Evolutionary conservation across 2,329 filamentous ascomycete species (phyloP).

Genomic region (Talaromyces sp.): DNA sequence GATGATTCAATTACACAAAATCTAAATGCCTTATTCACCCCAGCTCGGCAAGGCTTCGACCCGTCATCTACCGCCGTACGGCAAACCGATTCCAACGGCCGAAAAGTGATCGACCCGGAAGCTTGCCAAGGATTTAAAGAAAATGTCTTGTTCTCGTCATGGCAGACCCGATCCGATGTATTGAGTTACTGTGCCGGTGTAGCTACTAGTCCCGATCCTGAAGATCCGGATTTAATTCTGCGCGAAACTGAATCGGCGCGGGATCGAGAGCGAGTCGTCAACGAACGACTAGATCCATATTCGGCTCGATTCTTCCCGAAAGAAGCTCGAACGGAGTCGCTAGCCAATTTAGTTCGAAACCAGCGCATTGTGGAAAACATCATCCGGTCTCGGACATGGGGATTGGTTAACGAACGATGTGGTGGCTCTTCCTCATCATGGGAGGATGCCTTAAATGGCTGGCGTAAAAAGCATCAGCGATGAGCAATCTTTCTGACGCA

Average conservation of each 20-base stretch:
- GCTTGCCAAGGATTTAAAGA: slow-evolving; percentile 75
- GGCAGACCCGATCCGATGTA: slow-evolving; percentile 80
- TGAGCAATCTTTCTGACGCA: slow-evolving; percentile 8
- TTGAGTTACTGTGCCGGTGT: slow-evolving; percentile 88
- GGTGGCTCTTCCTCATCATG: slow-evolving; percentile 60
- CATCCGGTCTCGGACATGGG: slow-evolving; percentile 80
- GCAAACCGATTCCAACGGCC: slow-evolving; percentile 52
- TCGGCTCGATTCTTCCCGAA: slow-evolving; percentile 74
- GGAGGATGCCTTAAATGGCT: slow-evolving; percentile 66
- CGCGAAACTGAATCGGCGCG: slow-evolving; percentile 70
- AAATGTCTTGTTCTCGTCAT: slow-evolving; percentile 80
- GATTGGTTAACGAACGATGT: slow-evolving; percentile 74
- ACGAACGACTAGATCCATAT: slow-evolving; percentile 92
- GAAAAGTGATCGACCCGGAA: slow-evolving; percentile 59
- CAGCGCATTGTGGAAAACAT: slow-evolving; percentile 76
- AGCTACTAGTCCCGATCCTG: slow-evolving; percentile 81
- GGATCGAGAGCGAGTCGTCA: slow-evolving; percentile 72
- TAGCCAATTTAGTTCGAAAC: slow-evolving; percentile 71
- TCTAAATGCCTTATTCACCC: slow-evolving; percentile 84
- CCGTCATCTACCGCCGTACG: slow-evolving; percentile 73
- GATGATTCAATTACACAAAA: slow-evolving; percentile 95
- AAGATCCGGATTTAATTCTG: slow-evolving; percentile 75
- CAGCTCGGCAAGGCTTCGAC: slow-evolving; percentile 72
- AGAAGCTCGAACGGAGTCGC: slow-evolving; percentile 77
- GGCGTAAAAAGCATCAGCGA: slow-evolving; percentile 52